Base-by-base conservation (phyloP, 345 rosid genomes). In the Cardiospermum halicacabum region DNA sequence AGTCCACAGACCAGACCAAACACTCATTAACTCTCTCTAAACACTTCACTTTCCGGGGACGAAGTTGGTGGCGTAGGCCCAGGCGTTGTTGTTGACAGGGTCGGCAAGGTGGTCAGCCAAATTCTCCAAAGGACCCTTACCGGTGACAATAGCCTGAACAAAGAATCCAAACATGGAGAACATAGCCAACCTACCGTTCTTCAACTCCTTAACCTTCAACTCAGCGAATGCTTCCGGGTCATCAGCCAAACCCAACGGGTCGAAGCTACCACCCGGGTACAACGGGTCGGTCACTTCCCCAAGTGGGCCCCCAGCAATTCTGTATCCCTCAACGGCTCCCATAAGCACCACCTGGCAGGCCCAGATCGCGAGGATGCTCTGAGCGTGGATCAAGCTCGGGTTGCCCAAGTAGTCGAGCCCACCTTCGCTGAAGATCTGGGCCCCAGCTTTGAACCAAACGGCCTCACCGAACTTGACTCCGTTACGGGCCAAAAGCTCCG, bases 101-200 rank as follows among this genome's bases (percentile, higher is more conserved):
- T 87, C 96, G 4, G 88, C 87, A 61, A 89, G 79, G 73, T 88
- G 97, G 77, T 88, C 95, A 0, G 95, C 90, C 51, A 90, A 71
- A 78, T 85, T 90, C 77, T 86, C 89, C 73, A 88, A 51, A 0
- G 95, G 92, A 6, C 94, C 91, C 75, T 88, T 87, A 12, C 96
- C 91, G 0, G 95, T 91, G 4, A 91, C 97, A 15, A 85, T 91
- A 42, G 97, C 97, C 56, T 88, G 92, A 42, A 87, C 94, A 16
- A 82, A 90, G 89, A 87, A 84, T 51, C 94, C 94, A 6, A 85
- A 90, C 96, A 89, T 84, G 21, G 91, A 87, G 83, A 89, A 89
- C 94, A 86, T 87, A 57, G 93, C 93, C 70, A 87, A 72, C 58
- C 96, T 79, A 5, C 96, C 89, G 37, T 89, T 89, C 87, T 89